Base-by-base conservation (phyloP, 164 flowering plant species). In the Berberis vulgaris region DNA sequence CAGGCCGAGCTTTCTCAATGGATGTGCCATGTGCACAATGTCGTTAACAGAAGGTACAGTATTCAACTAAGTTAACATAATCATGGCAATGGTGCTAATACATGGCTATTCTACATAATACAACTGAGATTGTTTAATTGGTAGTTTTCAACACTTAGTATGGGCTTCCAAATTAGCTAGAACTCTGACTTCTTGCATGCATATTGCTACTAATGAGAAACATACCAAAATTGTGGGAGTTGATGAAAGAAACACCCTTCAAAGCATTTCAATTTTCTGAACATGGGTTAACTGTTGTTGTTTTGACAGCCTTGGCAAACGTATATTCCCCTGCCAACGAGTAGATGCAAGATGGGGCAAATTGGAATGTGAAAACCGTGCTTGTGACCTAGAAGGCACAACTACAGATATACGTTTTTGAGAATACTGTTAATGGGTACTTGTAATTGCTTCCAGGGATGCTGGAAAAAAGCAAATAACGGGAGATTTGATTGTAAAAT, bases 341-440 rank as follows among this genome's bases (percentile, higher is more conserved):
- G 86, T 94, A 4, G 96, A 91, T 79, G 98, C 93, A 68, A 81
- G 98, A 69, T 94, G 98, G 97, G 98, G 98, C 65, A 94, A 91
- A 76, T 77, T 91, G 56, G 98, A 94, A 1, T 94, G 98, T 63
- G 82, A 82, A 84, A 80, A 82, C 49, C 88, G 89, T 41, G 84
- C 86, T 49, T 94, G 98, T 67, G 96, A 94, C 74, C 67, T 94
- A 12, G 83, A 82, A 53, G 98, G 95, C 65, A 64, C 69, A 54
- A 65, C 73, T 2, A 57, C 71, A 50, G 62, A 54, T 5, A 3
- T 26, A 54, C 2, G 26, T 26, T 26, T 26, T 26, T 26, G 26
- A 26, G 26, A 26, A 26, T 26, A 26, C 26, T 26, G 26, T 26
- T 26, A 26, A 26, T 26, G 26, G 26, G 26, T 26, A 26, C 26